Evolutionary conservation across 2,329 filamentous ascomycete species (phyloP).

Genomic region (Teratosphaeriaceae sp.): DNA sequence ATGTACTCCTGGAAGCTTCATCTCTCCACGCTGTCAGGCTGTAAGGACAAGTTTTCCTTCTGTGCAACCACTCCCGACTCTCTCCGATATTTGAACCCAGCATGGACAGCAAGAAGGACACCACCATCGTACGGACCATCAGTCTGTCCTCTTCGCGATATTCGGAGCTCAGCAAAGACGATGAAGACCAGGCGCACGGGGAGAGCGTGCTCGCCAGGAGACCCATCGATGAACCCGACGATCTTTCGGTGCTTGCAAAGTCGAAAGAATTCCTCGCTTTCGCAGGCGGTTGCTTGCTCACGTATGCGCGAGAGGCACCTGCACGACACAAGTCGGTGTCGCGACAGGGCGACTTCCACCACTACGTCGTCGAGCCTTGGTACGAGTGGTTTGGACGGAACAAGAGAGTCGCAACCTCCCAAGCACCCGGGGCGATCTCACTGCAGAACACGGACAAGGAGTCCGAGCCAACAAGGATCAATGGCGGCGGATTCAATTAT

Average conservation of each 20-base stretch:
- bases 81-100: too few relatives aligned
- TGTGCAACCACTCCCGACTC: too few relatives aligned
- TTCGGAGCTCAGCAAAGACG: too few relatives aligned
- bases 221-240: too few relatives aligned
- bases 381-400: conserved; percentile 3
- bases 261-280: background rate
- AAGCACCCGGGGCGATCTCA: background rate
- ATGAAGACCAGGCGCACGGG: too few relatives aligned
- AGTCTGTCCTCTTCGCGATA: too few relatives aligned
- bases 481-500: conserved; percentile 3
- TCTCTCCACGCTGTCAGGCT: too few relatives aligned
- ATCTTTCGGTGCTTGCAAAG: background rate
- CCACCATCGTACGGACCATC: too few relatives aligned
- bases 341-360: background rate
- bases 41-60: too few relatives aligned
- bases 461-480: background rate
- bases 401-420: background rate
- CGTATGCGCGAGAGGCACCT: background rate
- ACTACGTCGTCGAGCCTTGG: conserved; percentile 1
- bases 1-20: too few relatives aligned
- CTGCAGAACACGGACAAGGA: background rate
- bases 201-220: too few relatives aligned
- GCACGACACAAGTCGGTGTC: background rate
- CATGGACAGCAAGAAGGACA: too few relatives aligned
- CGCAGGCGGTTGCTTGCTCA: background rate